These are phyloP conservation scores for Gymnopilus dilepis DNA, from an alignment of 768 basidiomycete species.

Conservation along the genomic window DNA sequence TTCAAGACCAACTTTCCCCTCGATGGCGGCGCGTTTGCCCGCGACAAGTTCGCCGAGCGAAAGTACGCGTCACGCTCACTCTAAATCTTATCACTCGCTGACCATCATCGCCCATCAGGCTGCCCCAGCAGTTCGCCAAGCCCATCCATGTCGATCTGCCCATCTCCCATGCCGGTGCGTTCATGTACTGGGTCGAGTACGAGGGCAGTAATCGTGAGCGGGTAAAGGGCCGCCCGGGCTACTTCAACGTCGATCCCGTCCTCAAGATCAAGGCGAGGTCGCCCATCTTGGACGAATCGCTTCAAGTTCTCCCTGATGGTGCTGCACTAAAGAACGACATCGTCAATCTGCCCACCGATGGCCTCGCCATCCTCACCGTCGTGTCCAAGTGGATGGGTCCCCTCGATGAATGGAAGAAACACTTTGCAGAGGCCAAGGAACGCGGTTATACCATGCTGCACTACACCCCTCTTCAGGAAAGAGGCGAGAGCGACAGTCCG, in stretches of 20 bases:
- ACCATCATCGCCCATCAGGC: constrained; percentile 46
- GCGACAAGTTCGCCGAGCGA: constrained; percentile 75
- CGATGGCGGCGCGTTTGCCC: constrained; percentile 84
- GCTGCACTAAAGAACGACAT: constrained; percentile 58
- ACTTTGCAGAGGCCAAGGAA: constrained; percentile 83
- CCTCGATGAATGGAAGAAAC: constrained; percentile 72
- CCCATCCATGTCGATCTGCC: constrained; percentile 94
- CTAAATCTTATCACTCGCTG: background rate
- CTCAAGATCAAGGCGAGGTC: constrained; percentile 77
- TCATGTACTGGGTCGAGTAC: constrained; percentile 95
- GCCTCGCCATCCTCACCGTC: constrained; percentile 85
- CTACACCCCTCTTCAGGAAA: constrained; percentile 92
- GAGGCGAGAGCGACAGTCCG: constrained; percentile 89
- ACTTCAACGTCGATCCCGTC: constrained; percentile 95
- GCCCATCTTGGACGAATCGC: constrained; percentile 66
- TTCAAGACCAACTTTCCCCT: constrained; percentile 98
- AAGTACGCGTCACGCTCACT: constrained; percentile 54
- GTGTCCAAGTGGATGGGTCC: constrained; percentile 99
- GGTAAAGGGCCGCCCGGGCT: constrained; percentile 84
- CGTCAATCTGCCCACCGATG: constrained; percentile 83
- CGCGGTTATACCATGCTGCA: constrained; percentile 99
- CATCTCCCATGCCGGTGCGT: constrained; percentile 96
- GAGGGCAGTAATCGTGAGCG: constrained; percentile 69
- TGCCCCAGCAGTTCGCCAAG: constrained; percentile 87
- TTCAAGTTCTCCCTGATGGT: constrained; percentile 56